These are phyloP conservation scores for Blepharisma japonicum DNA, from an alignment of 73 alveolate genomes.

Conservation along the genomic window DNA sequence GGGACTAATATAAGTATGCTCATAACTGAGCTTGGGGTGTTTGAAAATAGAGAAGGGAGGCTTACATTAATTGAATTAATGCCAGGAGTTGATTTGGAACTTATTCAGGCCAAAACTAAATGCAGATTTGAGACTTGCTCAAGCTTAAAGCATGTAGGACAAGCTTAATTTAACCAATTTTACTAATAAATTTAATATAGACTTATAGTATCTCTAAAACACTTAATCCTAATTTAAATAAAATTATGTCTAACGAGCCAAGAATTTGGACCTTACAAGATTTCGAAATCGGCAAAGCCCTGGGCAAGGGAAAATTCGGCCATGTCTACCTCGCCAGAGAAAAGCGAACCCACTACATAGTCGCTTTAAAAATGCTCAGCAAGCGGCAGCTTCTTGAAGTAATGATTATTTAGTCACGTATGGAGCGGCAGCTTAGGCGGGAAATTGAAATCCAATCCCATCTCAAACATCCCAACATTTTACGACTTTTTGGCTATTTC, in stretches of 20 bases:
- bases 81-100: constrained; percentile 35
- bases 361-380: constrained; percentile 74
- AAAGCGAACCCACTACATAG: constrained; percentile 69
- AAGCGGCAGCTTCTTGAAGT: constrained; percentile 66
- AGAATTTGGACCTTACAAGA: constrained; percentile 40
- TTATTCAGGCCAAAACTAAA: constrained; percentile 41
- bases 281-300: constrained; percentile 61
- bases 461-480: constrained; percentile 78
- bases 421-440: constrained; percentile 79
- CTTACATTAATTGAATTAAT: constrained; percentile 44
- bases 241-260: background rate
- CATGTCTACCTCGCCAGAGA: constrained; percentile 73
- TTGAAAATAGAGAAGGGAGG: constrained; percentile 33
- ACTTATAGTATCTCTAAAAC: no score
- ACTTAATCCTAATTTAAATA: no score
- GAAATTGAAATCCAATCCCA: constrained; percentile 90
- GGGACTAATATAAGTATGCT: constrained; percentile 65
- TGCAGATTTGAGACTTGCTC: constrained; percentile 39
- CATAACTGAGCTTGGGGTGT: constrained; percentile 65
- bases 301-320: constrained; percentile 74
- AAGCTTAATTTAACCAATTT: background rate
- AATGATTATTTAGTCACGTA: constrained; percentile 46
- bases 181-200: background rate
- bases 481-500: constrained; percentile 82
- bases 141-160: constrained; percentile 6